Evolutionary conservation across 2,329 filamentous ascomycete species (phyloP), one percentile per base, ranked within the genome.

Genomic region (Neonectria magnoliae): DNA sequence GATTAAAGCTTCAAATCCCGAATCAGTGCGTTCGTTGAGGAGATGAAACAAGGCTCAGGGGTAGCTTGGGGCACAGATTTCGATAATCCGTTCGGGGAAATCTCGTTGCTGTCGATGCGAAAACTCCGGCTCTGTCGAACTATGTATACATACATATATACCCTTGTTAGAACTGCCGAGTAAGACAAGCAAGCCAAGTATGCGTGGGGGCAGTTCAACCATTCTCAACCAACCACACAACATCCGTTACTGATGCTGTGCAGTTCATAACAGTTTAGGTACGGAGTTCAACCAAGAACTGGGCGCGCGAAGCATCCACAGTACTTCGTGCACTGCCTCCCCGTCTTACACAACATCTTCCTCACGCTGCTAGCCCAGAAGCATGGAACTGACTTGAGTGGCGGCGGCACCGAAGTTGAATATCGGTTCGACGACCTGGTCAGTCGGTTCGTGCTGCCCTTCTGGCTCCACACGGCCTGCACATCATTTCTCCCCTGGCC

Each of bases 401-500:
- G 33, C 33, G 13, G 33, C 33, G 14, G 33, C 10, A 36, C 33
- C 33, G 10, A 13, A 36, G 33, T 36, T 36, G 33, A 5, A 36
- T 36, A 3, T 13, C 33, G 13, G 33, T 14, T 36, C 5, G 33
- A 13, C 33, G 27, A 29, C 9, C 27, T 10, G 27, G 27, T 29
- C 27, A 29, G 9, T 29, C 27, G 27, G 29, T 54, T 25, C 52
- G 38, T 27, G 18, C 27, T 16, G 16, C 50, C 44, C 58, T 50
- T 20, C 22, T 18, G 13, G 29, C 42, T 57, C 44, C 31, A 41
- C 33, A 45, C 41, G 54, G 16, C 18, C 60, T 62, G 53, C 48
- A 41, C 41, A 62, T 54, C 60, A 62, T 56, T 33, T 61, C 29
- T 45, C 41, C 7, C 31, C 5, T 29, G 20, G 31, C 60, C 53